Conservation (phyloP, 768 basidiomycete species). For the Hericium rajendrae region DNA sequence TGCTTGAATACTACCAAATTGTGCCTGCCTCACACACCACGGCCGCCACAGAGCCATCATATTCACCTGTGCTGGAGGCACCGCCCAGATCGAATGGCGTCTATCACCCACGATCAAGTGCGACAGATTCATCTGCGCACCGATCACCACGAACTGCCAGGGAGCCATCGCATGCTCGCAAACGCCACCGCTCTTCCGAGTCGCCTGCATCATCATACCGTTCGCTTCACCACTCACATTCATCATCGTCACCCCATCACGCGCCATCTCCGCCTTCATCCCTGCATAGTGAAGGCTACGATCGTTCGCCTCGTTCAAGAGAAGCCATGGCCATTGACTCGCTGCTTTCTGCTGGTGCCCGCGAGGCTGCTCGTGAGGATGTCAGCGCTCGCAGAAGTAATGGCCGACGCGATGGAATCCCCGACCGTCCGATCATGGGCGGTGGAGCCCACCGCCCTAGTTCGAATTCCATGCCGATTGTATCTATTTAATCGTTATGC, state of each 20-base stretch:
- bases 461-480: background rate
- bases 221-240: slow-evolving; percentile 42
- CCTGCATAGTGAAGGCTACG: slow-evolving; percentile 56
- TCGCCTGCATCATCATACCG: slow-evolving; percentile 35
- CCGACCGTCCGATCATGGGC: too few relatives aligned
- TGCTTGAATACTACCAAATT: slow-evolving; percentile 48
- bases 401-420: background rate
- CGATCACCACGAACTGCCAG: background rate
- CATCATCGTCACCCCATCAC: slow-evolving; percentile 12
- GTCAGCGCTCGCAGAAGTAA: background rate
- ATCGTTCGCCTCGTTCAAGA: slow-evolving; percentile 61
- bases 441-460: background rate
- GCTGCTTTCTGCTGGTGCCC: slow-evolving; percentile 39
- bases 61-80: background rate
- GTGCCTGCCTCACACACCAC: slow-evolving; percentile 4
- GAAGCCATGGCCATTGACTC: slow-evolving; percentile 78
- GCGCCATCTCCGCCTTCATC: slow-evolving; percentile 65
- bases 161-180: slow-evolving; percentile 11
- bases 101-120: background rate
- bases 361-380: slow-evolving; percentile 5
- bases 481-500: background rate
- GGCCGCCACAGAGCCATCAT: slow-evolving; percentile 2
- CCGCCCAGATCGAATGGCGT: slow-evolving; percentile 1
- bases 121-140: background rate
- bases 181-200: slow-evolving; percentile 11